Conservation (phyloP, 176 grass and related monocot genomes). For the Pharus latifolius region DNA sequence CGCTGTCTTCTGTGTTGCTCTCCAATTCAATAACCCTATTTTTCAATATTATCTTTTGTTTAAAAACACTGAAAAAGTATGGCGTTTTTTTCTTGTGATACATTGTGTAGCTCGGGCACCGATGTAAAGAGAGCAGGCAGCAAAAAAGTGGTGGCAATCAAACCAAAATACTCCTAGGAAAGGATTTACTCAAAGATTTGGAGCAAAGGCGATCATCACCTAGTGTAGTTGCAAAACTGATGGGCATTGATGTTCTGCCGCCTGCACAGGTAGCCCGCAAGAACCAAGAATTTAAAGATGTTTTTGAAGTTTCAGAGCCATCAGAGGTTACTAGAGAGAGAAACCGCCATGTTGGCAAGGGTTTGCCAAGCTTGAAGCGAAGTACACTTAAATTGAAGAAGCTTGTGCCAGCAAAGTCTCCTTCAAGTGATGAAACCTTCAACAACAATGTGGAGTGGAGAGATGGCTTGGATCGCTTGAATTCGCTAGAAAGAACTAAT, state of each 20-base stretch:
- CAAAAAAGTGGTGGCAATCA: constrained; percentile 11
- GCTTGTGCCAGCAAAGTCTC: constrained; percentile 25
- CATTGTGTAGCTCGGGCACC: constrained; percentile 25
- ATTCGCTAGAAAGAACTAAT: constrained; percentile 45
- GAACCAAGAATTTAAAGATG: constrained; percentile 53
- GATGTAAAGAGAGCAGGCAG: constrained; percentile 35
- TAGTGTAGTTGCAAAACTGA: constrained; percentile 71
- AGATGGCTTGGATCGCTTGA: constrained; percentile 17
- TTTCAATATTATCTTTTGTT: not conserved
- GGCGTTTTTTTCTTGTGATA: not conserved
- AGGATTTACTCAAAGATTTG: constrained; percentile 35
- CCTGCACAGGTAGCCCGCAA: constrained; percentile 13
- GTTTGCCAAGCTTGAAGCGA: constrained; percentile 38
- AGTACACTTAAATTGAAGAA: constrained; percentile 16
- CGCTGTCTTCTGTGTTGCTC: not conserved
- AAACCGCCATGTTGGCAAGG: constrained; percentile 14
- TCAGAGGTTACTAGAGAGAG: constrained; percentile 22
- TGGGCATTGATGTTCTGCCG: constrained; percentile 58
- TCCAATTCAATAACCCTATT: not conserved
- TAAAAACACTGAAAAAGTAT: constrained; percentile 5
- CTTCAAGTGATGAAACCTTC: constrained; percentile 10
- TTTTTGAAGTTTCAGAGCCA: constrained; percentile 39
- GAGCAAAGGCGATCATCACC: constrained; percentile 39
- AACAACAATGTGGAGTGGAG: not conserved
- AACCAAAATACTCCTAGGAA: constrained; percentile 34